Percentiles rank a stretch among this genome's conserved stretches.
These are phyloP conservation scores for Hericium erinaceus DNA, from an alignment of 768 basidiomycete species.

Conservation along the genomic window DNA sequence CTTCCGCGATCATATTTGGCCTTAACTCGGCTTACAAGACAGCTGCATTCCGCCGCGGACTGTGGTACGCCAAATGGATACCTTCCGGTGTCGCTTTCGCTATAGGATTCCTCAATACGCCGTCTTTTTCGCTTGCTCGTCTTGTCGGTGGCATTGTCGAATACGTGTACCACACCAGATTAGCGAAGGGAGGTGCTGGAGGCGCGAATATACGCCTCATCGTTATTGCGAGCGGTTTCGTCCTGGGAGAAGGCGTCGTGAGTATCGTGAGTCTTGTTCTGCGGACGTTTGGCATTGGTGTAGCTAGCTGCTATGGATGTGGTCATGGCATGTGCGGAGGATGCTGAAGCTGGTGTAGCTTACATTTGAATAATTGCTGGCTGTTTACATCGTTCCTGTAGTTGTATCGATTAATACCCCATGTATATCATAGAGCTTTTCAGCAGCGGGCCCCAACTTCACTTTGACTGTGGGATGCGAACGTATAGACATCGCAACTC, in stretches of 20 bases:
- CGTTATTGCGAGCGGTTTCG: constrained; percentile 90
- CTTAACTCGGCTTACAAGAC: constrained; percentile 59
- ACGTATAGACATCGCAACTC: background rate
- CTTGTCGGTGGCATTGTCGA: constrained; percentile 83
- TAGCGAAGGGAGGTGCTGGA: constrained; percentile 34
- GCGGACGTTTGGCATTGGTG: constrained; percentile 65
- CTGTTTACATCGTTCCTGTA: background rate
- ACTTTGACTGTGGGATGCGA: background rate
- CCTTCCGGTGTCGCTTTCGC: constrained; percentile 94
- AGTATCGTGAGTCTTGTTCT: constrained; percentile 73
- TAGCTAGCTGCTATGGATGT: constrained; percentile 84
- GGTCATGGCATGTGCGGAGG: constrained; percentile 62
- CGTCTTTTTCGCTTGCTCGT: constrained; percentile 87
- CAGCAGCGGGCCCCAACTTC: background rate
- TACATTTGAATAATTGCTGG: background rate
- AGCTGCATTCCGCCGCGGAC: constrained; percentile 37
- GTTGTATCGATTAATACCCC: background rate
- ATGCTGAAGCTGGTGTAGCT: constrained; percentile 32
- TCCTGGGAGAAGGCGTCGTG: constrained; percentile 87
- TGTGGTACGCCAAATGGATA: constrained; percentile 63
- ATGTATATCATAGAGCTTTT: background rate
- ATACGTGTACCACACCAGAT: constrained; percentile 47
- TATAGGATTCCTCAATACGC: constrained; percentile 92
- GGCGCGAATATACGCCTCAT: constrained; percentile 64
- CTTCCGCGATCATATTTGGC: constrained; percentile 66